Conservation (phyloP, 495 filamentous ascomycete species). For the Penicillium lividum region DNA sequence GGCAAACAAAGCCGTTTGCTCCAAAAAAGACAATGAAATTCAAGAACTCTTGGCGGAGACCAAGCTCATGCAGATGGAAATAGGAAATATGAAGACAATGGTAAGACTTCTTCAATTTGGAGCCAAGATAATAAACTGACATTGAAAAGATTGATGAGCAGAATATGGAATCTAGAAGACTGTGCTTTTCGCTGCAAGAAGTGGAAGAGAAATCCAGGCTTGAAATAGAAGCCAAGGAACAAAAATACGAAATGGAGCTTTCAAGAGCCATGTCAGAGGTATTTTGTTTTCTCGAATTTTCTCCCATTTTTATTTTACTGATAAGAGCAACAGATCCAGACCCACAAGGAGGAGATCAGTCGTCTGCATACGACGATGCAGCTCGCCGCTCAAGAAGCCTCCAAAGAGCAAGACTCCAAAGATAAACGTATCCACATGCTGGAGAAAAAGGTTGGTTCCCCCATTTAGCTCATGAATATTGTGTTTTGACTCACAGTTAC, state of each 20-base stretch:
- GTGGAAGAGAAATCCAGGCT: constrained; percentile 22
- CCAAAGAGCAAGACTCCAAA: constrained; percentile 37
- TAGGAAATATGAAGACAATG: constrained; percentile 27
- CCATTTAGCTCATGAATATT: not conserved
- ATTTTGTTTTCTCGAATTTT: not conserved
- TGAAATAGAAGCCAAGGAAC: constrained; percentile 21
- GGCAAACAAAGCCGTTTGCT: constrained; percentile 14
- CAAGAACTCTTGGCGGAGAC: constrained; percentile 23
- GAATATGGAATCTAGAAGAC: constrained; percentile 21
- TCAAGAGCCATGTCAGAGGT: constrained; percentile 29
- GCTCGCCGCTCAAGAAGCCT: constrained; percentile 22
- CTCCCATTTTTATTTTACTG: constrained; percentile 1
- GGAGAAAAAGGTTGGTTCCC: constrained; percentile 41
- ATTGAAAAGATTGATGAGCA: constrained; percentile 25
- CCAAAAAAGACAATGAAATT: constrained; percentile 33
- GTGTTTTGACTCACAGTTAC: not conserved
- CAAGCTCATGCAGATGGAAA: constrained; percentile 20
- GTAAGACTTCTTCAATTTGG: constrained; percentile 16
- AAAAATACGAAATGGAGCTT: constrained; percentile 20
- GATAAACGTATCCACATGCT: constrained; percentile 38
- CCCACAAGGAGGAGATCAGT: constrained; percentile 28
- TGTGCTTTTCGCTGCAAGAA: constrained; percentile 24
- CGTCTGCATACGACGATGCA: constrained; percentile 32
- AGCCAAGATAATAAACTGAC: constrained; percentile 9
- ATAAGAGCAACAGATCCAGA: constrained; percentile 19